A percentile compares a stretch with the other conserved stretches of the same genome.
These are phyloP conservation scores for Lactarius vividus DNA, from an alignment of 768 basidiomycete species.

Conservation along the genomic window DNA sequence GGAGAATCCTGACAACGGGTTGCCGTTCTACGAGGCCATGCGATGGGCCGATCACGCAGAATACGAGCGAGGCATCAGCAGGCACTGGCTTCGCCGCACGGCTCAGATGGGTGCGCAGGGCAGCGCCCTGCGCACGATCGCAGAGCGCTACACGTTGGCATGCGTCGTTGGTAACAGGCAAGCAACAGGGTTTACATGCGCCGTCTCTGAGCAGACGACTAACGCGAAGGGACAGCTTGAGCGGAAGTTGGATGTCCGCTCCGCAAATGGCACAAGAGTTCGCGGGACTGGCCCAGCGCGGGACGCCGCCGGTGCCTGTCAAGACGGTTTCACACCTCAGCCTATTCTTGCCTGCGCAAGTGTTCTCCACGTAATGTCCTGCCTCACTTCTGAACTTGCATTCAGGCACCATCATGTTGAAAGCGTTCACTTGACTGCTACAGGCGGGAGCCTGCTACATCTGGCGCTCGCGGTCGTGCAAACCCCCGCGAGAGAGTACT, in stretches of 20 bases:
- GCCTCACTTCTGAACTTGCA: not conserved
- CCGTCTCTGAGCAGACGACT: not conserved
- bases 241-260: slow-evolving; percentile 66
- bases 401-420: slow-evolving; percentile 73
- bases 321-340: slow-evolving; percentile 39
- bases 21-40: slow-evolving; percentile 42
- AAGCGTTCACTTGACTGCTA: slow-evolving; percentile 61
- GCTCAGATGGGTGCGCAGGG: slow-evolving; percentile 44
- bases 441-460: slow-evolving; percentile 48
- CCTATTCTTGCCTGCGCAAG: slow-evolving; percentile 66
- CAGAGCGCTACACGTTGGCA: slow-evolving; percentile 63
- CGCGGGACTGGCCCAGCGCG: slow-evolving; percentile 42
- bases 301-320: slow-evolving; percentile 22
- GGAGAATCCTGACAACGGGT: not conserved
- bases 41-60: slow-evolving; percentile 73
- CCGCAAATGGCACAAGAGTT: slow-evolving; percentile 72
- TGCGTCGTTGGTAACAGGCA: slow-evolving; percentile 74
- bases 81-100: slow-evolving; percentile 54
- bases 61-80: slow-evolving; percentile 65
- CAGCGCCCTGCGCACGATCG: slow-evolving; percentile 45
- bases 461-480: slow-evolving; percentile 65
- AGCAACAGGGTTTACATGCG: slow-evolving; percentile 11
- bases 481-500: slow-evolving; percentile 66
- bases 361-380: slow-evolving; percentile 6
- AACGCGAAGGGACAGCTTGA: slow-evolving; percentile 46